Evolutionary conservation across 768 basidiomycete species (phyloP), one percentile per base, ranked within the genome.

Genomic region (Thelephora aurantiotincta): DNA sequence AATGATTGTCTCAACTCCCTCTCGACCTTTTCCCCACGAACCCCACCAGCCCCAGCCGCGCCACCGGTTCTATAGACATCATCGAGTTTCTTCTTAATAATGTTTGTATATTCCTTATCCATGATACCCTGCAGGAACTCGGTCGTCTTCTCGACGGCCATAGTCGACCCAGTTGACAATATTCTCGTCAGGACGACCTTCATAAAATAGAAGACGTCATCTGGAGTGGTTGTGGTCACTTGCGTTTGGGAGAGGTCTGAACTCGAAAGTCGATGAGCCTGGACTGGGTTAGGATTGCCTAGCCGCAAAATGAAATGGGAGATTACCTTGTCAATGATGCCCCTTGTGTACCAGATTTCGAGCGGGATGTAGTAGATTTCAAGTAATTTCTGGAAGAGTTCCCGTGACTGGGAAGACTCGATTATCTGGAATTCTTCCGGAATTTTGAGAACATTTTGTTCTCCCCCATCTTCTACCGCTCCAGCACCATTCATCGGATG

Each of bases 131-230:
- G 72, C 14, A 96, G 66, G 41, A 73, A 76, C 12, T 73, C 71
- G 2, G 80, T 65, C 46, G 79, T 80, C 22, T 67, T 69, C 50
- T 75, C 68, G 2, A 89, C 69, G 2, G 73, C 75, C 5, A 61
- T 58, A 3, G 78, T 52, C 2, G 82, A 82, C 0, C 89, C 90
- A 0, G 85, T 83, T 0, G 86, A 82, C 14, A 96, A 59, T 30
- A 91, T 64, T 11, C 96, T 77, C 16, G 76, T 69, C 4, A 92
- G 69, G 2, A 93, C 81, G 6, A 79, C 71, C 62, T 96, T 97
- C 50, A 98, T 69, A 49, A 99, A 82, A 64, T 96, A 99, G 66
- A 98, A 99, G 1, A 83, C 85, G 55, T 98, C 96, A 61, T 99
- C 96, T 0, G 89, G 88, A 0, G 78, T 79, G 0, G 87, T 90